Percentiles rank a stretch among this genome's conserved stretches.
Conservation (phyloP, 441 rosid genomes). For the Populus hybrid region DNA sequence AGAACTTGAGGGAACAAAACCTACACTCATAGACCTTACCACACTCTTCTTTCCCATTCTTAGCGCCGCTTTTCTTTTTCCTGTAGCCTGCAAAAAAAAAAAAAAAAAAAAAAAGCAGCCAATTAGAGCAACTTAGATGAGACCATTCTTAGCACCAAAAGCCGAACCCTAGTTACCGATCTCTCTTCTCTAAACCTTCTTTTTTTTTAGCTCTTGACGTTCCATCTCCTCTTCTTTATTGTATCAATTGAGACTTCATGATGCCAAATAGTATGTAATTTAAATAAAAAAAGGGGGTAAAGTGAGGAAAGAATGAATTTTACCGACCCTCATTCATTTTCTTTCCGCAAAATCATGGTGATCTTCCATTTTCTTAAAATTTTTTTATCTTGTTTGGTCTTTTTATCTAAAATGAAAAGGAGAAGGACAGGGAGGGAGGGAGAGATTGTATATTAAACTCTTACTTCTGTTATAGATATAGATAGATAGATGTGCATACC, state of each 20-base stretch:
- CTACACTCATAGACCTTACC: conserved; percentile 92
- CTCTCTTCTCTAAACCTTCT: not conserved
- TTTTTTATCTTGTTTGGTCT: not conserved
- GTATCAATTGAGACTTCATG: conserved; percentile 3
- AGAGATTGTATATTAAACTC: not conserved
- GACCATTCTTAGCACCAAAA: conserved; percentile 32
- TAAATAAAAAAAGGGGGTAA: not conserved
- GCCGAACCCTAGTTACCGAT: conserved; percentile 28
- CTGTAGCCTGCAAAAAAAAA: conserved; percentile 29
- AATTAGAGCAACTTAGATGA: conserved; percentile 37
- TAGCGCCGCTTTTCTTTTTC: conserved; percentile 62
- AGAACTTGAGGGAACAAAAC: conserved; percentile 99
- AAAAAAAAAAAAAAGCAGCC: conserved; percentile 13
- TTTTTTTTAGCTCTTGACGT: not conserved
- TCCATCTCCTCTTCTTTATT: conserved; percentile 1
- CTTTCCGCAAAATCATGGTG: not conserved
- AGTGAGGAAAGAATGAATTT: not conserved
- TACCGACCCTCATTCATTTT: not conserved
- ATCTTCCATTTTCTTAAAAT: not conserved
- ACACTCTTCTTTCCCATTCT: conserved; percentile 82
- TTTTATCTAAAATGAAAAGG: not conserved
- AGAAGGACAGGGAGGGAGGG: not conserved
- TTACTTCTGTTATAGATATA: not conserved
- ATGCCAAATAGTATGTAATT: not conserved
- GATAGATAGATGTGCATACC: conserved; percentile 21